Evolutionary conservation across 176 grass and related monocot genomes (phyloP).

Genomic region (Panicum miliaceum): DNA sequence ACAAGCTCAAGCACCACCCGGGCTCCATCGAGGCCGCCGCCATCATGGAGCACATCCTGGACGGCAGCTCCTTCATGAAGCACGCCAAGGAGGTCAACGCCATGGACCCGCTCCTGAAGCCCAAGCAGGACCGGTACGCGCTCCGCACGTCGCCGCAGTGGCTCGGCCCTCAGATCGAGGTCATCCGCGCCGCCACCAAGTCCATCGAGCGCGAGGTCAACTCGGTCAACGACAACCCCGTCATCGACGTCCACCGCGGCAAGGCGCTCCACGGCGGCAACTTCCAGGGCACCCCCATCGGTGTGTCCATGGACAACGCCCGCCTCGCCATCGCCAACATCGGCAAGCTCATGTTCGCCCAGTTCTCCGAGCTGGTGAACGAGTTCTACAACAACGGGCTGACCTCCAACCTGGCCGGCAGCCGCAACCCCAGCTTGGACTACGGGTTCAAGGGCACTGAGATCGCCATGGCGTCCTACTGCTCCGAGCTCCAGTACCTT

Average conservation of each 20-base stretch:
- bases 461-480: slow-evolving; percentile 90
- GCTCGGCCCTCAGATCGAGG: slow-evolving; percentile 85
- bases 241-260: slow-evolving; percentile 76
- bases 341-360: slow-evolving; percentile 86
- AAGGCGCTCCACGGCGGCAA: slow-evolving; percentile 82
- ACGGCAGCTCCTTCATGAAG: slow-evolving; percentile 75
- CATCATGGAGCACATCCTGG: slow-evolving; percentile 83
- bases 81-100: slow-evolving; percentile 69
- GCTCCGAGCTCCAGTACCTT: slow-evolving; percentile 83
- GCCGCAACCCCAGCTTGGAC: slow-evolving; percentile 82
- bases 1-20: slow-evolving; percentile 91
- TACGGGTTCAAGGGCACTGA: slow-evolving; percentile 88
- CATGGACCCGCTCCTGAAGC: slow-evolving; percentile 69
- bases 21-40: slow-evolving; percentile 86
- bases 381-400: slow-evolving; percentile 94
- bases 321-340: slow-evolving; percentile 75
- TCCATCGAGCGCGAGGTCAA: slow-evolving; percentile 91
- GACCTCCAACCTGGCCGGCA: slow-evolving; percentile 73
- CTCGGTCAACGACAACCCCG: slow-evolving; percentile 84
- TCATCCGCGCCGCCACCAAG: slow-evolving; percentile 74
- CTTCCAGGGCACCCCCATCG: slow-evolving; percentile 85
- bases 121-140: slow-evolving; percentile 81
- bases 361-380: slow-evolving; percentile 86
- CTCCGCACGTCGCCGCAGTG: slow-evolving; percentile 92
- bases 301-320: slow-evolving; percentile 89